Evolutionary conservation across 805 yeast genomes (phyloP), one percentile per base, ranked within the genome.

Genomic region (Sporopachydermia lactativora): DNA sequence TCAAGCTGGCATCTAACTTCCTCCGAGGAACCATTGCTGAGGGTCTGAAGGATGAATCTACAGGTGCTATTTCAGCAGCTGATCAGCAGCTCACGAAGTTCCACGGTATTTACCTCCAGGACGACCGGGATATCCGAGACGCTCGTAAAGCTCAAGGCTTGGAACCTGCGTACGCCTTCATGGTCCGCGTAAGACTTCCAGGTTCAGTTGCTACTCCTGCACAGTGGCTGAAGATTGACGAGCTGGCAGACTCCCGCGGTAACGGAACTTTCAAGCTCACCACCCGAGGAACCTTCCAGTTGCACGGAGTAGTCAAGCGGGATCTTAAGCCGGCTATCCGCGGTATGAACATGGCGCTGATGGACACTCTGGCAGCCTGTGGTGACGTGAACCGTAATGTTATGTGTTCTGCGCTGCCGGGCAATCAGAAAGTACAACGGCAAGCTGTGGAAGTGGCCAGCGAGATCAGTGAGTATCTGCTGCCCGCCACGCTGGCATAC

Each of bases 21-120:
- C 70, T 89, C 52, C 78, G 97, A 62, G 97, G 97, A 52, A 84
- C 95, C 0, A 88, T 89, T 59, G 88, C 73, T 28, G 94, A 81
- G 59, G 96, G 89, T 31, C 70, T 89, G 44, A 54, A 59, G 42
- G 96, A 89, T 58, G 70, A 71, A 43, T 68, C 85, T 3, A 89
- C 97, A 5, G 96, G 96, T 47, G 88, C 95, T 13, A 82, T 89
- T 49, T 72, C 81, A 48, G 92, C 96, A 11, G 73, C 74, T 43
- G 96, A 86, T 61, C 94, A 86, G 63, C 96, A 88, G 62, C 62
- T 89, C 59, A 86, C 96, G 49, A 89, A 89, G 63, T 89, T 89
- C 75, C 97, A 89, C 61, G 97, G 97, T 64, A 85, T 86, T 50
- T 89, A 89, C 60, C 85, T 89, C 95, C 97, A 89, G 66, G 97